These are phyloP conservation scores for Hypoxylon crocopeplum DNA, from an alignment of 495 filamentous ascomycete genomes.

Conservation along the genomic window DNA sequence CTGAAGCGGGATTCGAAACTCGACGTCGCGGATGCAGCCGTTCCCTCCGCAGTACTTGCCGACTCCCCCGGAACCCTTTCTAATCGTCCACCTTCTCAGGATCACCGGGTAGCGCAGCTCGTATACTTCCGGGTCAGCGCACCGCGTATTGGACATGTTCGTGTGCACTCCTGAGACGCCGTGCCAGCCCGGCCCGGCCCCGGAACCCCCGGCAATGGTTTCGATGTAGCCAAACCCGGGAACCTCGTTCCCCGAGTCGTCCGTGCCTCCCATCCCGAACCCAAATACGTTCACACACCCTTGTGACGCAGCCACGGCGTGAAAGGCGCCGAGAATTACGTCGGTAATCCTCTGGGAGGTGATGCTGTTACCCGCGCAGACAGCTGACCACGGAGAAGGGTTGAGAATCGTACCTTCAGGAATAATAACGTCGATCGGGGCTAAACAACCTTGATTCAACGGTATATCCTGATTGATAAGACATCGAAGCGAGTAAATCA, in stretches of 20 bases:
- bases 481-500: conserved; percentile 83
- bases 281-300: conserved; percentile 81
- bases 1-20: conserved; percentile 79
- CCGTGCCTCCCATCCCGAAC: conserved; percentile 69
- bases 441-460: conserved; percentile 83
- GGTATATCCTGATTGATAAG: conserved; percentile 85
- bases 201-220: conserved; percentile 80
- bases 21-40: conserved; percentile 80
- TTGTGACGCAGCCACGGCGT: conserved; percentile 77
- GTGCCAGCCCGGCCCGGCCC: conserved; percentile 76
- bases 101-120: conserved; percentile 82
- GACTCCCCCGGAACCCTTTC: conserved; percentile 64
- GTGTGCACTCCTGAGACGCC: conserved; percentile 80
- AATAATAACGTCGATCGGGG: conserved; percentile 76
- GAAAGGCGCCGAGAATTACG: conserved; percentile 79
- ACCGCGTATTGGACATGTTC: conserved; percentile 88
- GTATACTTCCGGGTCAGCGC: conserved; percentile 82
- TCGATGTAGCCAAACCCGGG: conserved; percentile 84
- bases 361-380: conserved; percentile 83
- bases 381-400: conserved; percentile 76
- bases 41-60: conserved; percentile 74
- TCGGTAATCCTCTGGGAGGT: conserved; percentile 81
- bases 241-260: conserved; percentile 54
- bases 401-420: conserved; percentile 75
- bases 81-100: conserved; percentile 72